A percentile compares a stretch with the other conserved stretches of the same genome.
Evolutionary conservation across 176 grass and related monocot species (phyloP).

Genomic region (Eragrostis curvula): DNA sequence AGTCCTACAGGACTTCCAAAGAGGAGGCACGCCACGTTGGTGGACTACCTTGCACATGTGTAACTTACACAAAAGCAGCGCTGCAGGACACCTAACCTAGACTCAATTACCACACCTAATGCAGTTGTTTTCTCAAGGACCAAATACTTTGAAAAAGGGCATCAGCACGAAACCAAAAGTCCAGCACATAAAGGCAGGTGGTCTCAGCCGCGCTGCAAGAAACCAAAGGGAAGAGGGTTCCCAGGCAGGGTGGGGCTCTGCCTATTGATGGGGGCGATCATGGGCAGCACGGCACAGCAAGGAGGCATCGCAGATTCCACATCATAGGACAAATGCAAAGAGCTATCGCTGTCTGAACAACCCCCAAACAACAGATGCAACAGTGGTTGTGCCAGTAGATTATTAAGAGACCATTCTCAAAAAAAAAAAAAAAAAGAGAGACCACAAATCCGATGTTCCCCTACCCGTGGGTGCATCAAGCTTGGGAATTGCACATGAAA

Average conservation of each 20-base stretch:
- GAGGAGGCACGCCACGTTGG: slow-evolving; percentile 29
- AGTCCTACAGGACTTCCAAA: slow-evolving; percentile 23
- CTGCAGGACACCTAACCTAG: slow-evolving; percentile 37
- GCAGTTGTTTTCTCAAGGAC: slow-evolving; percentile 41
- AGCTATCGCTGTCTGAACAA: slow-evolving; percentile 24
- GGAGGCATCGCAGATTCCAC: slow-evolving; percentile 35
- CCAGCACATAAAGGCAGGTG: slow-evolving; percentile 57
- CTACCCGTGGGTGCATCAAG: not conserved
- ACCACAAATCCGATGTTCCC: slow-evolving; percentile 18
- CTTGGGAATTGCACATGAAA: slow-evolving; percentile 18
- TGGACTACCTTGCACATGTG: slow-evolving; percentile 16
- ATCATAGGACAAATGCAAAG: slow-evolving; percentile 42
- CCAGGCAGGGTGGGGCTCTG: slow-evolving; percentile 37
- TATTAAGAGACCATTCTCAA: not conserved
- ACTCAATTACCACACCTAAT: slow-evolving; percentile 31
- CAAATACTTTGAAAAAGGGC: slow-evolving; percentile 40
- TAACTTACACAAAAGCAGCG: slow-evolving; percentile 50
- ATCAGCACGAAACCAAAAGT: slow-evolving; percentile 40
- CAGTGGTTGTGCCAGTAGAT: slow-evolving; percentile 30
- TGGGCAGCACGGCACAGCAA: slow-evolving; percentile 48
- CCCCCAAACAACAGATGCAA: not conserved
- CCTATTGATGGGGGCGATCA: slow-evolving; percentile 29
- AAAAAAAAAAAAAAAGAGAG: too few species aligned
- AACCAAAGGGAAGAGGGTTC: slow-evolving; percentile 29
- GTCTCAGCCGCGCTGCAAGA: slow-evolving; percentile 55